Conservation (phyloP, 2,329 filamentous ascomycete genomes). For the Cercospora berteroae region DNA sequence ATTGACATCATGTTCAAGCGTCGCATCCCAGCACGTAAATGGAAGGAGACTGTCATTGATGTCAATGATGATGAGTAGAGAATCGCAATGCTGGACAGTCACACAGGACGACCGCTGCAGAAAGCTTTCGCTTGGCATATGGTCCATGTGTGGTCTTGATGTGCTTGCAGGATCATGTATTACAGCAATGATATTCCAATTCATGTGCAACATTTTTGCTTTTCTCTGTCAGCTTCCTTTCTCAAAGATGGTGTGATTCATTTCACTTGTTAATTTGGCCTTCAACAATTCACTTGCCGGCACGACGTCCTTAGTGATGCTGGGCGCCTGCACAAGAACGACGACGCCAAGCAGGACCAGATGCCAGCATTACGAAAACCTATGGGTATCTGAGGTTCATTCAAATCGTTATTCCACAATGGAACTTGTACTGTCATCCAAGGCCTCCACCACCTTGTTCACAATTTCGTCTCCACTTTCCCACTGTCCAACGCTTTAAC, state of each 20-base stretch:
- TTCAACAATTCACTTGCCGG: too few species aligned
- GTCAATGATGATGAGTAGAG: conserved; percentile 61
- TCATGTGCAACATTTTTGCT: neutral
- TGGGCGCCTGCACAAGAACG: too few species aligned
- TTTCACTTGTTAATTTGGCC: too few species aligned
- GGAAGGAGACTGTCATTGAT: conserved; percentile 57
- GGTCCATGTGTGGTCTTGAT: neutral
- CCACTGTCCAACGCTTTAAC: conserved; percentile 25
- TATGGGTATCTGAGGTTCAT: too few species aligned
- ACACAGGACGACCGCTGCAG: neutral
- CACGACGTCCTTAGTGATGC: too few species aligned
- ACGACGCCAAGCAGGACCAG: too few species aligned
- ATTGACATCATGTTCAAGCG: conserved; percentile 61
- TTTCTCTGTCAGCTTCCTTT: neutral
- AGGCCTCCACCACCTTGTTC: neutral
- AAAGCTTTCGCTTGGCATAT: neutral
- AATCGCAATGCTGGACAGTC: neutral
- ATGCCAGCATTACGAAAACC: too few species aligned
- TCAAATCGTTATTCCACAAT: too few species aligned
- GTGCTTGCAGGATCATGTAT: neutral
- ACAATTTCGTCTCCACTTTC: neutral
- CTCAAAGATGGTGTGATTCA: too few species aligned
- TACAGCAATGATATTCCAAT: neutral
- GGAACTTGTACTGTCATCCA: neutral
- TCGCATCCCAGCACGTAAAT: conserved; percentile 54